Evolutionary conservation across 2,329 filamentous ascomycete species (phyloP).

Genomic region (Colletotrichum sp.): DNA sequence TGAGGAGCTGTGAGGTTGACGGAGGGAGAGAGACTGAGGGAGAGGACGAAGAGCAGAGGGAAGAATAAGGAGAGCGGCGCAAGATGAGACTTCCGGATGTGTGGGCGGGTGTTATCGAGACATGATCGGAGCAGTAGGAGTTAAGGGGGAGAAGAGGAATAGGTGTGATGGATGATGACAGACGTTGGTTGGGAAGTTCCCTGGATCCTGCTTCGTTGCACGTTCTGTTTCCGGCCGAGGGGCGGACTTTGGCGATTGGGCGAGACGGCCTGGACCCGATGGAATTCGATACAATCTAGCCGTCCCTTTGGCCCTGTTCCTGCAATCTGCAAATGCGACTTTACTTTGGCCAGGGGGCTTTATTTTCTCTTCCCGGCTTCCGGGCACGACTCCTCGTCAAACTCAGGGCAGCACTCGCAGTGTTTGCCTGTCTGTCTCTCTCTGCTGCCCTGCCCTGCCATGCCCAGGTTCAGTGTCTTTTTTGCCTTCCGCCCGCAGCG

Average conservation of each 20-base stretch:
- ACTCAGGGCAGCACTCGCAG: background rate
- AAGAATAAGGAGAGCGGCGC: background rate
- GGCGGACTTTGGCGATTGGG: background rate
- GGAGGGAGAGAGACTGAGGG: background rate
- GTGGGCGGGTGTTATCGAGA: background rate
- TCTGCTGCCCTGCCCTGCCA: background rate
- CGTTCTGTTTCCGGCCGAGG: conserved; percentile 10
- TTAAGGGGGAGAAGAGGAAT: background rate
- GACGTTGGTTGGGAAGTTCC: background rate
- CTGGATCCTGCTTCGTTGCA: background rate
- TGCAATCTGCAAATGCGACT: background rate
- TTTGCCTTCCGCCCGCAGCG: background rate
- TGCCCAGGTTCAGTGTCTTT: background rate
- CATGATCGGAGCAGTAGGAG: background rate
- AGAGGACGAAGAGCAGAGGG: background rate
- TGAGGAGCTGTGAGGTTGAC: background rate
- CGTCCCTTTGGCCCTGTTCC: background rate
- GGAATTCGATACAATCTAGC: background rate
- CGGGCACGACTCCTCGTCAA: background rate
- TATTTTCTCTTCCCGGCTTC: background rate
- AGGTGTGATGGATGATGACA: background rate
- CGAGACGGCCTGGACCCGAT: background rate
- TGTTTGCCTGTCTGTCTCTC: background rate
- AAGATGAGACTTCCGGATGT: background rate
- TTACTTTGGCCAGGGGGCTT: background rate